Evolutionary conservation across 257 asterid species (phyloP).

Genomic region (Solanum appendiculatum): DNA sequence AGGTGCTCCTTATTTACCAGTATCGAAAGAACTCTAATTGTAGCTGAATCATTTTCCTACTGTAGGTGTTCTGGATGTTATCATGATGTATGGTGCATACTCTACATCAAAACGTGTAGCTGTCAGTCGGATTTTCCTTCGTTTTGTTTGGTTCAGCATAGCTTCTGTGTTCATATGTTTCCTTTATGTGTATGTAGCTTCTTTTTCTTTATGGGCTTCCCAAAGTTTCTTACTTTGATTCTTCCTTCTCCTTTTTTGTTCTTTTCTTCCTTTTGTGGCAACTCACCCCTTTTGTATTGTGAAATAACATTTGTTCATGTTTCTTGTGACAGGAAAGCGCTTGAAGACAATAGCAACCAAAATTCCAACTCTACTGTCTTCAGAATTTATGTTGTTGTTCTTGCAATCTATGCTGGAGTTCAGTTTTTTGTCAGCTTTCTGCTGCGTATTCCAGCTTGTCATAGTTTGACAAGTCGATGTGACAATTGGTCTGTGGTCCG

Average conservation of each 20-base stretch:
- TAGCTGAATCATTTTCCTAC: neutral
- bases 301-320: neutral
- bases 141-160: conserved; percentile 54
- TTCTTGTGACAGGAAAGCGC: conserved; percentile 54
- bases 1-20: neutral
- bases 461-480: conserved; percentile 55
- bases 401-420: conserved; percentile 61
- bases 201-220: neutral
- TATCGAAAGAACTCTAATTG: neutral
- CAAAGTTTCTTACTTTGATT: neutral
- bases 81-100: conserved; percentile 98
- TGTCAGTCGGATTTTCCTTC: conserved; percentile 75
- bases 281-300: neutral
- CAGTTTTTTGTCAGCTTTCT: conserved; percentile 57
- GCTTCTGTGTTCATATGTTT: conserved; percentile 72
- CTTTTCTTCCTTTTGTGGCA: neutral
- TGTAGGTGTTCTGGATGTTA: conserved; percentile 75
- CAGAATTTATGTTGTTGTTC: conserved; percentile 49
- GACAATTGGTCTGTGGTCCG: conserved; percentile 59
- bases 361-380: conserved; percentile 34
- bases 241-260: neutral
- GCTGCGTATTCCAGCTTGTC: conserved; percentile 83
- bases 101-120: conserved; percentile 78
- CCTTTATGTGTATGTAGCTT: conserved; percentile 73
- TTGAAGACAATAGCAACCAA: conserved; percentile 33